A percentile compares a stretch with the other conserved stretches of the same genome.
Conservation (phyloP, 176 grass and related monocot genomes). For the Luzula sylvatica region DNA sequence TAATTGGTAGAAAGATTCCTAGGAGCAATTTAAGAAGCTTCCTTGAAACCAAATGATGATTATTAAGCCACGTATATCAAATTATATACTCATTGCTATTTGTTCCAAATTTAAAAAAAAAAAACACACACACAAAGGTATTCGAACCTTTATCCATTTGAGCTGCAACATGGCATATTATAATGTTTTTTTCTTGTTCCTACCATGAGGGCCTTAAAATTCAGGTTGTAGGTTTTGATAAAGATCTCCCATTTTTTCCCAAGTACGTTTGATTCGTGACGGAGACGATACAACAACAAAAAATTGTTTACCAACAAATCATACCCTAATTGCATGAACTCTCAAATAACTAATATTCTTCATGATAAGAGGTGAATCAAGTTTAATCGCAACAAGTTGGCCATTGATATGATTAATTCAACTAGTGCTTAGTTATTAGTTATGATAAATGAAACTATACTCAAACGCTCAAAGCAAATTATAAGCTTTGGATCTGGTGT, state of each 20-base stretch:
- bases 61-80: slow-evolving; percentile 16
- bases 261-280: too few species aligned
- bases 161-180: too few species aligned
- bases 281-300: too few species aligned
- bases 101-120: too few species aligned
- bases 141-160: too few species aligned
- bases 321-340: too few species aligned
- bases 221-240: too few species aligned
- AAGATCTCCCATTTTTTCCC: too few species aligned
- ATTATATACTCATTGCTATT: not conserved
- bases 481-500: not conserved
- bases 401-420: not conserved
- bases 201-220: too few species aligned
- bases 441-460: not conserved
- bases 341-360: not conserved
- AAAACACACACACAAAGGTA: too few species aligned
- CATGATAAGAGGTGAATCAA: slow-evolving; percentile 1
- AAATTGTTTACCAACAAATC: too few species aligned
- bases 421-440: not conserved
- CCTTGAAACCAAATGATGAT: not conserved
- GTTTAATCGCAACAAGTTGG: not conserved
- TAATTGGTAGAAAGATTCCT: slow-evolving; percentile 16
- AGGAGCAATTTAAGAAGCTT: slow-evolving; percentile 4
- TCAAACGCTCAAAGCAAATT: not conserved
- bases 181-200: too few species aligned